Base-by-base conservation (phyloP, 768 basidiomycete genomes). In the Tylopilus intermedius region DNA sequence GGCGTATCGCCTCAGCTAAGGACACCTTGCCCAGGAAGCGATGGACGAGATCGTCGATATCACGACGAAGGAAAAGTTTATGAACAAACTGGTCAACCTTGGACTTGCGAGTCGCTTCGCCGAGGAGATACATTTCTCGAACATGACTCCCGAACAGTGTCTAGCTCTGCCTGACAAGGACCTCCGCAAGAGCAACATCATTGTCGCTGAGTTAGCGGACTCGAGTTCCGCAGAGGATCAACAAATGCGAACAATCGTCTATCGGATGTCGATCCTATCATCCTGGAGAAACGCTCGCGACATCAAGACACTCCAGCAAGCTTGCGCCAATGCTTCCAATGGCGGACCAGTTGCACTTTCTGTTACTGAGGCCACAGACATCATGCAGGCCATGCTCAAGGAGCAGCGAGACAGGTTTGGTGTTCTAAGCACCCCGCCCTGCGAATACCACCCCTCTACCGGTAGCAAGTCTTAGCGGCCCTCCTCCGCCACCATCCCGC, bases 231-330 rank as follows among this genome's bases (percentile, higher is more conserved):
- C 10, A 14, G 9, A 45, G 1, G 50, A 60, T 15, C 58, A 56
- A 22, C 58, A 56, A 21, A 50, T 59, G 58, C 42, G 35, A 41
- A 45, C 9, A 4, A 50, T 61, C 4, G 2, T 85, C 50, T 51
- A 63, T 7, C 53, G 74, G 13, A 69, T 85, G 56, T 70, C 78
- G 8, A 38, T 53, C 9, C 66, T 84, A 1, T 69, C 73, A 4
- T 77, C 78, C 1, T 87, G 86, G 86, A 86, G 84, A 13, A 87
- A 87, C 45, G 86, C 84, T 3, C 76, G 84, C 7, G 85, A 87
- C 55, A 73, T 86, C 62, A 71, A 78, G 47, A 79, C 78, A 0
- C 67, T 84, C 35, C 58, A 57, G 4, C 49, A 60, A 26, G 58
- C 58, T 2, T 56, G 13, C 7, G 38, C 58, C 7, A 59, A 59